phyloP scores from a whole-genome alignment of 208 protist genomes.

The Giardia muris region DNA sequence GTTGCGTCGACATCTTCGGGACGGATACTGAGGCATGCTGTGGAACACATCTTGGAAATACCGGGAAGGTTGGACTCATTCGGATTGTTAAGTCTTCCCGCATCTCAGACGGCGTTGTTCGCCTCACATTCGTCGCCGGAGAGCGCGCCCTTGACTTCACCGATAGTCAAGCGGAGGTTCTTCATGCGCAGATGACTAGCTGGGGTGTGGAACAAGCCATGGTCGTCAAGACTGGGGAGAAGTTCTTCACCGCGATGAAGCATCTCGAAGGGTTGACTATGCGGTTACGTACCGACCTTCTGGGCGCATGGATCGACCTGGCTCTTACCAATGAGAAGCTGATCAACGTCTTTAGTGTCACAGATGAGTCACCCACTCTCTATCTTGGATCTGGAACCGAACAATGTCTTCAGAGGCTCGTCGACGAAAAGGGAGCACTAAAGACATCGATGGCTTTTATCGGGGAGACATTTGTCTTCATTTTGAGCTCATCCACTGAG shows the following conservation, averaged over 20 bases:
- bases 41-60: slow-evolving; percentile 41
- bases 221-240: not conserved
- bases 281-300: not conserved
- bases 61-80: slow-evolving; percentile 35
- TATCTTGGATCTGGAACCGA: not conserved
- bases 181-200: not conserved
- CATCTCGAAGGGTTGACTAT: not conserved
- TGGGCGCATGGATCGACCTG: not conserved
- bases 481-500: not conserved
- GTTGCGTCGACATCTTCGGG: slow-evolving; percentile 32
- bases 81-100: slow-evolving; percentile 29
- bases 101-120: slow-evolving; percentile 39
- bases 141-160: slow-evolving; percentile 27
- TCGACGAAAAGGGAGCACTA: not conserved
- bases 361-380: slow-evolving; percentile 9
- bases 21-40: slow-evolving; percentile 45
- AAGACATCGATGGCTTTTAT: not conserved
- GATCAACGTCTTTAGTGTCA: not conserved
- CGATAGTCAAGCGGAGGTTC: not conserved
- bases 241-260: slow-evolving; percentile 33
- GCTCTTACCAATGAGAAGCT: not conserved
- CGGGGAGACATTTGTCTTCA: not conserved
- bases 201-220: slow-evolving; percentile 6
- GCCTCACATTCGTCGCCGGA: slow-evolving; percentile 37
- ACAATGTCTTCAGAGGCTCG: not conserved